Evolutionary conservation across 495 filamentous ascomycete genomes (phyloP), one percentile per base, ranked within the genome.

Genomic region (Xylaria bambusicola): DNA sequence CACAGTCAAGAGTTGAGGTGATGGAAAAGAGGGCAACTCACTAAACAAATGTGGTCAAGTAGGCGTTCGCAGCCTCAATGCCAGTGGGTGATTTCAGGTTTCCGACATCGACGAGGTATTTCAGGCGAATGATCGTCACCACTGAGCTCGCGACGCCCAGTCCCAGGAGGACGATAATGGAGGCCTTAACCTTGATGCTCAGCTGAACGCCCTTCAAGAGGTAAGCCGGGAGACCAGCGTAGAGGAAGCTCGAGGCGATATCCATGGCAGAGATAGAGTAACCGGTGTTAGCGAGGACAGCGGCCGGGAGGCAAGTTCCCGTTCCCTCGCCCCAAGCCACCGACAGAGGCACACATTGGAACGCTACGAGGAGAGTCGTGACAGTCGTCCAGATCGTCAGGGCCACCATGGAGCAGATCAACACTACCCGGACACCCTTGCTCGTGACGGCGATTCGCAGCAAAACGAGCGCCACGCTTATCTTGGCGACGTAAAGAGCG

Each of bases 241-340:
- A 60, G 7, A 60, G 57, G 29, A 60, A 53, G 23, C 57, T 60
- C 2, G 57, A 60, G 15, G 21, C 48, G 4, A 60, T 53, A 26
- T 60, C 57, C 57, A 60, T 60, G 24, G 57, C 57, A 0, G 57
- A 60, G 20, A 60, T 60, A 2, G 57, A 52, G 46, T 60, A 60
- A 12, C 57, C 57, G 0, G 57, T 60, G 29, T 60, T 60, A 18
- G 57, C 57, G 17, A 60, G 57, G 41, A 60, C 57, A 6, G 48
- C 49, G 1, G 57, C 48, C 6, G 57, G 49, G 18, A 60, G 41
- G 13, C 57, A 60, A 0, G 48, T 52, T 36, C 57, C 57, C 57
- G 52, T 35, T 7, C 57, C 57, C 6, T 45, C 41, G 4, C 57
- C 57, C 57, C 57, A 60, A 0, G 57, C 57, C 6, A 53, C 24